Base-by-base conservation (phyloP, 1,284 basidiomycete genomes). In the Cryptococcus neoformans region DNA sequence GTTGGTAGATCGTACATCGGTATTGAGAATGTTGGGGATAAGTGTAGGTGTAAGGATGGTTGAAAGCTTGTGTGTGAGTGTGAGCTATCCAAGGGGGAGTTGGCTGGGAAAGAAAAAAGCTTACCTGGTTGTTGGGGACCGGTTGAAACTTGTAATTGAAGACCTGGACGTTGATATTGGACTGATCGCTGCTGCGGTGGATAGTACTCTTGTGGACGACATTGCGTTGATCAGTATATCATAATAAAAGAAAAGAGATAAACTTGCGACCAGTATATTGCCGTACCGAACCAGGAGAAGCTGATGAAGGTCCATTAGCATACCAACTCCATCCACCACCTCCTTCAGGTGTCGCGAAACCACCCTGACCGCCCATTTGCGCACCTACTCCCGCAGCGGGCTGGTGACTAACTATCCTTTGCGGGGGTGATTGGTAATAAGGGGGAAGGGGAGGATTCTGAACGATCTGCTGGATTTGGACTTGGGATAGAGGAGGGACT, bases 281-380 rank as follows among this genome's bases (percentile, higher is more conserved):
- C 28, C 28, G 28, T 28, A 28, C 28, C 4, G 4, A 3, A 28
- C 28, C 28, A 41, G 40, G 12, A 3, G 12, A 12, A 37, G 49
- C 38, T 3, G 49, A 35, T 17, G 36, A 41, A 28, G 36, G 49
- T 16, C 55, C 54, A 49, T 69, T 64, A 17, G 64, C 58, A 55
- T 69, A 73, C 72, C 72, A 74, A 47, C 62, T 68, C 58, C 62
- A 71, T 34, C 62, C 59, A 2, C 63, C 67, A 9, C 65, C 68
- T 0, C 64, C 67, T 34, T 56, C 54, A 4, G 65, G 63, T 5
- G 53, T 59, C 1, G 67, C 64, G 37, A 64, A 58, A 1, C 56
- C 49, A 34, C 65, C 68, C 50, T 70, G 69, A 11, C 70, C 70
- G 0, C 71, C 70, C 64, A 69, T 62, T 12, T 45, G 54, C 16